A percentile compares a stretch with the other conserved stretches of the same genome.
Evolutionary conservation across 352 stramenopile genomes (phyloP).

Genomic region (Phytophthora parvispora): DNA sequence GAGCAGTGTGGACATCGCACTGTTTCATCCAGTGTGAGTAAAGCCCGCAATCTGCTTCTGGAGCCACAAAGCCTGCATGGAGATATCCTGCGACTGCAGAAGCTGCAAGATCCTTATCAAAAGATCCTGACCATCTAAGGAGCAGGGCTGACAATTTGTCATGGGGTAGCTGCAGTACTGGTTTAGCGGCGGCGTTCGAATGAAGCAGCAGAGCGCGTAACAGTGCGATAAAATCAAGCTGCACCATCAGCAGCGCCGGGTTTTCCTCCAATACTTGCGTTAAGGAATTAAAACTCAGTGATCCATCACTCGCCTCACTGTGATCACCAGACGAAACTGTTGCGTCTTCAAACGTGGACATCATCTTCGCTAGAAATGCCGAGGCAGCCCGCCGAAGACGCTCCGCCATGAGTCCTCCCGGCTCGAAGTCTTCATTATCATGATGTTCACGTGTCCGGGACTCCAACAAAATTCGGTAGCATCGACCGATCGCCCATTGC

Average conservation of each 20-base stretch:
- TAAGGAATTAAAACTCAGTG: slow-evolving; percentile 9
- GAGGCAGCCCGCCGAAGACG: slow-evolving; percentile 25
- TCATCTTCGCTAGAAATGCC: slow-evolving; percentile 41
- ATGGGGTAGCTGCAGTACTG: slow-evolving; percentile 25
- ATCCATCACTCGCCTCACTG: slow-evolving; percentile 15
- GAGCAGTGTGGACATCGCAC: slow-evolving; percentile 55
- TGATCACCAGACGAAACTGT: not conserved
- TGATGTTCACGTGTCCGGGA: slow-evolving; percentile 5
- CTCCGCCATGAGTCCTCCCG: slow-evolving; percentile 6
- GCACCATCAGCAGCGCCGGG: slow-evolving; percentile 64
- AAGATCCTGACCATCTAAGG: slow-evolving; percentile 53
- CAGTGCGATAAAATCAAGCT: slow-evolving; percentile 69
- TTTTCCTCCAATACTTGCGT: slow-evolving; percentile 11
- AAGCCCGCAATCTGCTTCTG: slow-evolving; percentile 15
- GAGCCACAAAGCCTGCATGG: slow-evolving; percentile 38
- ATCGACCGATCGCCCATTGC: slow-evolving; percentile 70
- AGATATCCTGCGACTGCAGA: slow-evolving; percentile 32
- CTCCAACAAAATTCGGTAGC: slow-evolving; percentile 65
- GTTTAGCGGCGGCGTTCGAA: slow-evolving; percentile 13
- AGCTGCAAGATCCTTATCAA: slow-evolving; percentile 46
- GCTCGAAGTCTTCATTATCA: slow-evolving; percentile 14
- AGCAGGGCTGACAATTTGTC: slow-evolving; percentile 35
- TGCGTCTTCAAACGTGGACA: slow-evolving; percentile 21
- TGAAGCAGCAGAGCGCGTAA: slow-evolving; percentile 37
- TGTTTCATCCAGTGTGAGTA: slow-evolving; percentile 51